These are phyloP conservation scores for Mycena galericulata DNA, from an alignment of 768 basidiomycete species.

Conservation along the genomic window DNA sequence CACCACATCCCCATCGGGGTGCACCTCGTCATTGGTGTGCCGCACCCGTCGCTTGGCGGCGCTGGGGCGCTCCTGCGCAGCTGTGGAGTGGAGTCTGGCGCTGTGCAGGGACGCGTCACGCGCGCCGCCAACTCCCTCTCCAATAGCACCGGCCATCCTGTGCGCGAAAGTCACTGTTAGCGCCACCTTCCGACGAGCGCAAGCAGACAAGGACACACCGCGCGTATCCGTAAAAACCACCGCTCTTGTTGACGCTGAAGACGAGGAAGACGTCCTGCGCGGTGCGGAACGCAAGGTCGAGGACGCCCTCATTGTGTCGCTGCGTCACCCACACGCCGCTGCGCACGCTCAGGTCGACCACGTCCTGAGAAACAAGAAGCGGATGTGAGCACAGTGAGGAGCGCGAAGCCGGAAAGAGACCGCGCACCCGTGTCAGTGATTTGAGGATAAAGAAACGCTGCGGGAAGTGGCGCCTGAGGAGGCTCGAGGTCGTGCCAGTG, in stretches of 20 bases:
- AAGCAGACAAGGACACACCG: slow-evolving; percentile 59
- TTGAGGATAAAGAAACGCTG: slow-evolving; percentile 94
- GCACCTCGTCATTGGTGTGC: no score
- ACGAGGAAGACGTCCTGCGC: slow-evolving; percentile 89
- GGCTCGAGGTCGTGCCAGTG: slow-evolving; percentile 87
- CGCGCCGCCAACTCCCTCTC: no score
- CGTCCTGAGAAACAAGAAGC: slow-evolving; percentile 63
- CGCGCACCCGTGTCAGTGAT: slow-evolving; percentile 80
- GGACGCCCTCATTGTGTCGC: slow-evolving; percentile 87
- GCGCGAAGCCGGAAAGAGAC: neutral
- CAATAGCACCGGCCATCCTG: slow-evolving; percentile 87
- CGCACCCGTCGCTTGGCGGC: no score
- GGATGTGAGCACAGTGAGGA: slow-evolving; percentile 53
- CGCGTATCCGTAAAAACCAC: slow-evolving; percentile 95
- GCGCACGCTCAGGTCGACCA: slow-evolving; percentile 83
- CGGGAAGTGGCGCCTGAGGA: slow-evolving; percentile 83
- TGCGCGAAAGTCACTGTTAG: slow-evolving; percentile 30
- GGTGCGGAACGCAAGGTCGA: slow-evolving; percentile 93
- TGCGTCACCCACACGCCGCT: slow-evolving; percentile 93
- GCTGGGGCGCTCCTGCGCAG: no score
- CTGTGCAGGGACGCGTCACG: no score
- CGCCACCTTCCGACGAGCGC: neutral
- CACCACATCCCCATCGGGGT: no score
- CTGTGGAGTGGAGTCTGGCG: no score
- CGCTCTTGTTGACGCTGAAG: slow-evolving; percentile 93